phyloP scores from a whole-genome alignment of 768 basidiomycete genomes.

The Paxillus rubicundulus region DNA sequence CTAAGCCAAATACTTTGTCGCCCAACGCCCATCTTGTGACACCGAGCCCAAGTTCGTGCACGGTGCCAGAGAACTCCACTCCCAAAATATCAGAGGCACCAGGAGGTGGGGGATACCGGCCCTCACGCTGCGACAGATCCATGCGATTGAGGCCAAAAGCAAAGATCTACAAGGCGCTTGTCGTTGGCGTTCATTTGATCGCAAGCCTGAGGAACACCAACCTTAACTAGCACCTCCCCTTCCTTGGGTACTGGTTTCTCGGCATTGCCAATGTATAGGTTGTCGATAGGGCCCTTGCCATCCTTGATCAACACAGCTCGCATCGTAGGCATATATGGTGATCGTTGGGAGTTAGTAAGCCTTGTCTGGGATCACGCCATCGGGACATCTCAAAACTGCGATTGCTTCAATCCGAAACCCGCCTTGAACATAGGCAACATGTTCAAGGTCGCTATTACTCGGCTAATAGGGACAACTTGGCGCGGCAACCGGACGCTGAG shows the following conservation, averaged over 20 bases:
- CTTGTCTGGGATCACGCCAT: too few species aligned
- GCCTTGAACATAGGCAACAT: too few species aligned
- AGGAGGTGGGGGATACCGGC: constrained; percentile 75
- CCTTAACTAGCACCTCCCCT: constrained; percentile 80
- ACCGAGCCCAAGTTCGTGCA: constrained; percentile 51
- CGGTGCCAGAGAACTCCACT: constrained; percentile 79
- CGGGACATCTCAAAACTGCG: too few species aligned
- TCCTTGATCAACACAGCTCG: constrained; percentile 77
- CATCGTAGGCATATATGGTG: constrained; percentile 44
- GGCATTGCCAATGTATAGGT: constrained; percentile 73
- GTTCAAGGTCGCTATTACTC: too few species aligned
- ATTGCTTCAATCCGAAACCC: too few species aligned
- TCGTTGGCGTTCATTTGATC: neutral
- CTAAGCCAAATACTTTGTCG: constrained; percentile 77
- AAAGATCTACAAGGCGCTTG: constrained; percentile 48
- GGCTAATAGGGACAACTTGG: too few species aligned
- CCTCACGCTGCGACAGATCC: constrained; percentile 75
- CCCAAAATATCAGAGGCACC: constrained; percentile 75
- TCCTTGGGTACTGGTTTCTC: constrained; percentile 56
- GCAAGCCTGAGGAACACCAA: constrained; percentile 29
- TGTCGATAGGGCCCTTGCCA: constrained; percentile 71
- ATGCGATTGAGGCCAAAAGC: constrained; percentile 89
- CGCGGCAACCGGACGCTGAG: neutral
- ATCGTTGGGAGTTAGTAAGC: too few species aligned
- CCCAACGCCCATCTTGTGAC: constrained; percentile 56